These are phyloP conservation scores for Immersiporthe knoxdaviesiana DNA, from an alignment of 2,329 filamentous ascomycete genomes.

Conservation along the genomic window DNA sequence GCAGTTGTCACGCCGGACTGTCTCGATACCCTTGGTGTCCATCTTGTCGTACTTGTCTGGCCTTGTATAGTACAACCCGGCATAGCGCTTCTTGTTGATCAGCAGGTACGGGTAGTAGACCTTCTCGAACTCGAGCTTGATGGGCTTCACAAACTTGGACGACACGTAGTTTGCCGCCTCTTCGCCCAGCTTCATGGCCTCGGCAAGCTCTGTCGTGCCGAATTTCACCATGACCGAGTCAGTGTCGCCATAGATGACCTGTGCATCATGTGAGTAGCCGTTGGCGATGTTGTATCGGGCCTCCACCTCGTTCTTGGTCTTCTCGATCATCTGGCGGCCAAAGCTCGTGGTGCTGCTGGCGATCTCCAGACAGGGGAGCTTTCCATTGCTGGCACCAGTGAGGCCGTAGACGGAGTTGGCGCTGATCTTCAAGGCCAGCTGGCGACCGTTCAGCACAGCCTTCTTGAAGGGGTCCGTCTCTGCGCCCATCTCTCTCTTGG, in stretches of 20 bases:
- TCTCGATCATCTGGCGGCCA: slow-evolving; percentile 98
- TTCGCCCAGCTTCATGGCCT: slow-evolving; percentile 93
- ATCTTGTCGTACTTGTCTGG: slow-evolving; percentile 97
- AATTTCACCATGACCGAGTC: slow-evolving; percentile 99
- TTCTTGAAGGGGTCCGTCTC: slow-evolving; percentile 98
- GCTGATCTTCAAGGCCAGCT: slow-evolving; percentile 92
- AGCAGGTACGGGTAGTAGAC: slow-evolving; percentile 97
- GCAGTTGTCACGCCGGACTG: slow-evolving; percentile 95
- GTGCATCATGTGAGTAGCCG: slow-evolving; percentile 89
- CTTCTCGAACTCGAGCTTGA: slow-evolving; percentile 99
- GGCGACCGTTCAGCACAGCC: slow-evolving; percentile 94
- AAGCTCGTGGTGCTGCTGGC: slow-evolving; percentile 97
- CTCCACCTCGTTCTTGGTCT: slow-evolving; percentile 95
- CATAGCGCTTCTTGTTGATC: slow-evolving; percentile 99
- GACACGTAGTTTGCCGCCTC: slow-evolving; percentile 90
- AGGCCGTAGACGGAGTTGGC: slow-evolving; percentile 98
- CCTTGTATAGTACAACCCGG: slow-evolving; percentile 96
- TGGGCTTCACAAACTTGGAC: slow-evolving; percentile 90
- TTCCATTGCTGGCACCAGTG: slow-evolving; percentile 93
- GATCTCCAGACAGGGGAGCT: slow-evolving; percentile 91
- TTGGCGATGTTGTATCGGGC: slow-evolving; percentile 87
- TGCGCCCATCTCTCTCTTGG: slow-evolving; percentile 83
- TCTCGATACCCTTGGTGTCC: slow-evolving; percentile 99
- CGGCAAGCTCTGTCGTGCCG: slow-evolving; percentile 80
- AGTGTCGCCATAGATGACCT: slow-evolving; percentile 98